Conservation (phyloP, 2,329 filamentous ascomycete genomes). For the Verticillium nonalfalfae region DNA sequence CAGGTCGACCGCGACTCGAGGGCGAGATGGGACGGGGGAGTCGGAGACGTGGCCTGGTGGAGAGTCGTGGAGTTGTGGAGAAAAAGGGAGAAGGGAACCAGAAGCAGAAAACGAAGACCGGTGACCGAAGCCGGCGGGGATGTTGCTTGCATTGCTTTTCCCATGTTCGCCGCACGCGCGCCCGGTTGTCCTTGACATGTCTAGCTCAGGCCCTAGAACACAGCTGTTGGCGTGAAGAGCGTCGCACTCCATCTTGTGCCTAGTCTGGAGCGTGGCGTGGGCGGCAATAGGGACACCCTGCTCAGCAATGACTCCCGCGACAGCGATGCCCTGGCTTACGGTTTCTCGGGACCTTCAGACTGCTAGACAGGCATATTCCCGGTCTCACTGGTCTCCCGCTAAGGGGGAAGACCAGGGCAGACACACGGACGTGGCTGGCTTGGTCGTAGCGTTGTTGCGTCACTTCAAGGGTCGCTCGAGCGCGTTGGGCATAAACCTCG, state of each 20-base stretch:
- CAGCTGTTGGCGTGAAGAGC: neutral
- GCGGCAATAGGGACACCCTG: neutral
- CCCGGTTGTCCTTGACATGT: neutral
- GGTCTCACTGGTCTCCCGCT: neutral
- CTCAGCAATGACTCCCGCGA: neutral
- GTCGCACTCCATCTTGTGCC: neutral
- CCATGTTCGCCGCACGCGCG: neutral
- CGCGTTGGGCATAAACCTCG: neutral
- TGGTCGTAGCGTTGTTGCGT: neutral
- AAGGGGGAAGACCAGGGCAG: neutral
- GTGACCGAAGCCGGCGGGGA: neutral
- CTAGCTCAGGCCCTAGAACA: neutral
- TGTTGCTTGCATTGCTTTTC: neutral
- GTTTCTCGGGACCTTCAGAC: conserved; percentile 5
- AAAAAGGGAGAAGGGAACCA: neutral
- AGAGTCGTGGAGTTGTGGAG: neutral
- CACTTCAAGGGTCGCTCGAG: neutral
- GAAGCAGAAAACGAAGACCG: neutral
- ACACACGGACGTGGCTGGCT: neutral
- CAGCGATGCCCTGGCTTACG: conserved; percentile 7
- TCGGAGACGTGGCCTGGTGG: neutral
- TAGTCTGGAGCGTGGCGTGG: neutral
- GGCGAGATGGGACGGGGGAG: neutral
- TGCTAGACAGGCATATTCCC: neutral
- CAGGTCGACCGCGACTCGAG: neutral